Conservation (phyloP, 2,329 filamentous ascomycete species). For the Cucurbitaria berberidis region DNA sequence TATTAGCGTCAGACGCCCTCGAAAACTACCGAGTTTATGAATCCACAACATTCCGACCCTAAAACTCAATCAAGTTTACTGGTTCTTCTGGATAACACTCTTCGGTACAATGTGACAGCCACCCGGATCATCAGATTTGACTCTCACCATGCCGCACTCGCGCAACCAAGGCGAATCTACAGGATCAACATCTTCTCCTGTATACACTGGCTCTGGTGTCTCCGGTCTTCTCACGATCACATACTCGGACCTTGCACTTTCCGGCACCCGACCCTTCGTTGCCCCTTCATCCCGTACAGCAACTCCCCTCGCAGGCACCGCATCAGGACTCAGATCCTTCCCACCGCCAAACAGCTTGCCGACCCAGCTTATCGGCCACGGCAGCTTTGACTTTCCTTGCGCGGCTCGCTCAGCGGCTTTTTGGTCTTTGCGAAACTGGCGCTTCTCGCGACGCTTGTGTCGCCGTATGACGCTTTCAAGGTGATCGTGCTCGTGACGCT, state of each 20-base stretch:
- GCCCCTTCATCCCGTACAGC: neutral
- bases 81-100: constrained; percentile 6
- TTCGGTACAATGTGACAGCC: constrained; percentile 19
- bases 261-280: neutral
- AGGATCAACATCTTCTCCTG: constrained; percentile 3
- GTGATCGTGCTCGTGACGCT: constrained; percentile 3
- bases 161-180: constrained; percentile 16
- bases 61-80: neutral
- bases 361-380: neutral
- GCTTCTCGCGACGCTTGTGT: neutral
- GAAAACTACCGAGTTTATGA: neutral
- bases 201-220: constrained; percentile 6
- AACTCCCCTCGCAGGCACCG: neutral
- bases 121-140: constrained; percentile 10
- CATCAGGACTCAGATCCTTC: neutral
- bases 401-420: neutral
- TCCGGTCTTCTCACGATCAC: neutral
- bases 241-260: neutral
- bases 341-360: neutral
- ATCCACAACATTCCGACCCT: neutral
- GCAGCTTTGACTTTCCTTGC: neutral
- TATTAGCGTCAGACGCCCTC: no score
- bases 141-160: constrained; percentile 24
- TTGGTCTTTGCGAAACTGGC: constrained; percentile 1
- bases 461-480: constrained; percentile 5